phyloP scores from a whole-genome alignment of 345 rosid genomes.

The Isatis tinctoria region DNA sequence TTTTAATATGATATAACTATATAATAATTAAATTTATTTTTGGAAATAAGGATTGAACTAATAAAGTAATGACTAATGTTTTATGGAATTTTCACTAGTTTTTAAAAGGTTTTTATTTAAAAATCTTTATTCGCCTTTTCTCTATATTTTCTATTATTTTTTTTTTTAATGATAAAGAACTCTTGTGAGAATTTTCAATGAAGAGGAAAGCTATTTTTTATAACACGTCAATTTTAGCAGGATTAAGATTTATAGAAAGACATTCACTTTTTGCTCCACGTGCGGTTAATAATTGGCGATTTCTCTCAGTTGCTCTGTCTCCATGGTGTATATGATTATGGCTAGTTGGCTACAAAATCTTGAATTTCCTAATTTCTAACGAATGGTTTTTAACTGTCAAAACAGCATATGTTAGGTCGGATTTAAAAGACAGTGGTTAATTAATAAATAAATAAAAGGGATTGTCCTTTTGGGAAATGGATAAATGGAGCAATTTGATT shows the following conservation, averaged over 20 bases:
- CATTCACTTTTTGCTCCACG: neutral
- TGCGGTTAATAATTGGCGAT: neutral
- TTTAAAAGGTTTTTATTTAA: too few relatives aligned
- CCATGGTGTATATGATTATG: neutral
- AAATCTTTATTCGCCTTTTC: too few relatives aligned
- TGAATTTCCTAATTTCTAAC: neutral
- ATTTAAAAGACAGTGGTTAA: slow-evolving; percentile 9
- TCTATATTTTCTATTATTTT: too few relatives aligned
- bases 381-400: neutral
- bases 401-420: slow-evolving; percentile 9
- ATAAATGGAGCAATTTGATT: slow-evolving; percentile 30
- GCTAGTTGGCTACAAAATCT: neutral
- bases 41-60: too few relatives aligned
- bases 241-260: neutral
- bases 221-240: neutral
- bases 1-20: too few relatives aligned
- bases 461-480: slow-evolving; percentile 25
- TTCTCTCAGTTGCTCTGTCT: neutral
- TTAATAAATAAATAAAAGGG: slow-evolving; percentile 5
- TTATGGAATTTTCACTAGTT: too few relatives aligned
- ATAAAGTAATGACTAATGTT: too few relatives aligned
- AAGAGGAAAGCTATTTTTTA: neutral
- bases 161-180: too few relatives aligned
- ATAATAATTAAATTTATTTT: too few relatives aligned
- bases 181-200: too few relatives aligned